These are phyloP conservation scores for Phytophthora niederhauseri DNA, from an alignment of 352 stramenopile genomes.

Conservation along the genomic window DNA sequence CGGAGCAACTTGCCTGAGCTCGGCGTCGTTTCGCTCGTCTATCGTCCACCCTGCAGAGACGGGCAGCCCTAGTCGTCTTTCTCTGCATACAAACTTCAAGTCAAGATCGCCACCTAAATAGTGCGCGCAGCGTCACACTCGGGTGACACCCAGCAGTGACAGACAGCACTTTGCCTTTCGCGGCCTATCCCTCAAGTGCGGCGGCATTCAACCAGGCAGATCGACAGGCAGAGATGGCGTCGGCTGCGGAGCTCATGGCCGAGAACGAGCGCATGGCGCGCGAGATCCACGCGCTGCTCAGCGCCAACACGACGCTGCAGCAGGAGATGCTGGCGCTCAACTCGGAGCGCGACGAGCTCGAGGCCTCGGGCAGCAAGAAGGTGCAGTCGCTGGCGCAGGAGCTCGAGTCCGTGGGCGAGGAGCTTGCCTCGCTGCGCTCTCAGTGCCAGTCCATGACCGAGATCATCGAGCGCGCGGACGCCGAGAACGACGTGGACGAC, in stretches of 20 bases:
- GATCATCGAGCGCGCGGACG: conserved; percentile 32
- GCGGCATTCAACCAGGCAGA: not conserved
- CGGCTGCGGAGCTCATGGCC: conserved; percentile 44
- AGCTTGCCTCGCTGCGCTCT: conserved; percentile 44
- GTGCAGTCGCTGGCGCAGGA: conserved; percentile 56
- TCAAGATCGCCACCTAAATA: not conserved
- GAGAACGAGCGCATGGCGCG: conserved; percentile 63
- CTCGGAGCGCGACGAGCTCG: conserved; percentile 51
- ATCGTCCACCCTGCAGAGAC: conserved; percentile 4
- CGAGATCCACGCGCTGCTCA: conserved; percentile 65
- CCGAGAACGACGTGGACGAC: conserved; percentile 35
- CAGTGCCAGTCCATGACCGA: conserved; percentile 53
- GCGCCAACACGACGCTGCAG: conserved; percentile 69
- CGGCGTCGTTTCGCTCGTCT: not conserved
- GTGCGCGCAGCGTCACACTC: not conserved
- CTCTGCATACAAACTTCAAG: not conserved
- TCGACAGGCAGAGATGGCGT: conserved; percentile 23
- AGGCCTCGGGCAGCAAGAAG: conserved; percentile 44
- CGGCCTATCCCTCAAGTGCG: conserved; percentile 7
- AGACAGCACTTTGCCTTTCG: conserved; percentile 5
- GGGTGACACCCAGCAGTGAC: not conserved
- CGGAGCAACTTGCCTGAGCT: not conserved
- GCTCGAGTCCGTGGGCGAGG: conserved; percentile 44
- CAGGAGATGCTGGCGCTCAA: conserved; percentile 61
- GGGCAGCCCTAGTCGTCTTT: not conserved